These are phyloP conservation scores for Pseudognaphalium luteoalbum DNA, from an alignment of 129 eudicot species.

Conservation along the genomic window DNA sequence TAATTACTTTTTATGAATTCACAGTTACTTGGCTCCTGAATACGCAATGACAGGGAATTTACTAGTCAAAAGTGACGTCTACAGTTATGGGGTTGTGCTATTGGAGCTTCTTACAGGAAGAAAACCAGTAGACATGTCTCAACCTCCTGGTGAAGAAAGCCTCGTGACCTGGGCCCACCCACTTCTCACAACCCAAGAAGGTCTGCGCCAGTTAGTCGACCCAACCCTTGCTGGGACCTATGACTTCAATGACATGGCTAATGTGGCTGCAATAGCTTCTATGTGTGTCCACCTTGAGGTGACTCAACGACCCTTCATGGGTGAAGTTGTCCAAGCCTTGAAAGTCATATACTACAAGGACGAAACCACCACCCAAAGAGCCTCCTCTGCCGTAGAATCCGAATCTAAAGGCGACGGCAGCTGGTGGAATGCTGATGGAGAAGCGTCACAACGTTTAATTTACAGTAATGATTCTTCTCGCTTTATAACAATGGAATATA, in stretches of 20 bases:
- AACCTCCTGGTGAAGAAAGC: conserved; percentile 78
- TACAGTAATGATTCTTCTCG: conserved; percentile 47
- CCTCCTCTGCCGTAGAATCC: conserved; percentile 57
- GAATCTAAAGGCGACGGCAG: conserved; percentile 68
- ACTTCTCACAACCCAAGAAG: conserved; percentile 68
- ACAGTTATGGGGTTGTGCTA: conserved; percentile 85
- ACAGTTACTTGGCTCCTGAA: conserved; percentile 23
- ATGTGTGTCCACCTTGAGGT: conserved; percentile 90
- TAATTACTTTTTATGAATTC: not conserved
- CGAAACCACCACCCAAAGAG: conserved; percentile 57
- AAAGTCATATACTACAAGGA: conserved; percentile 69
- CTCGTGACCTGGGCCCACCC: conserved; percentile 88
- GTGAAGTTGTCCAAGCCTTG: conserved; percentile 90
- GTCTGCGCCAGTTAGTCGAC: conserved; percentile 64
- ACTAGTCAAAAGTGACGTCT: conserved; percentile 92
- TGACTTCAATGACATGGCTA: conserved; percentile 67
- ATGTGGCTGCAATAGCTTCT: conserved; percentile 84
- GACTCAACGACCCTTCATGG: conserved; percentile 89
- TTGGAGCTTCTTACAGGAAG: conserved; percentile 82
- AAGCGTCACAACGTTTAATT: conserved; percentile 34
- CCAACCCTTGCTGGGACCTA: conserved; percentile 63
- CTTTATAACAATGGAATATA: conserved; percentile 64
- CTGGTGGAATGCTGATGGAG: conserved; percentile 76
- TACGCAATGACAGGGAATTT: conserved; percentile 95
- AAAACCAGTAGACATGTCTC: conserved; percentile 88